phyloP scores from a whole-genome alignment of 1,139 yeast species.

The Protomyces gravidus region DNA sequence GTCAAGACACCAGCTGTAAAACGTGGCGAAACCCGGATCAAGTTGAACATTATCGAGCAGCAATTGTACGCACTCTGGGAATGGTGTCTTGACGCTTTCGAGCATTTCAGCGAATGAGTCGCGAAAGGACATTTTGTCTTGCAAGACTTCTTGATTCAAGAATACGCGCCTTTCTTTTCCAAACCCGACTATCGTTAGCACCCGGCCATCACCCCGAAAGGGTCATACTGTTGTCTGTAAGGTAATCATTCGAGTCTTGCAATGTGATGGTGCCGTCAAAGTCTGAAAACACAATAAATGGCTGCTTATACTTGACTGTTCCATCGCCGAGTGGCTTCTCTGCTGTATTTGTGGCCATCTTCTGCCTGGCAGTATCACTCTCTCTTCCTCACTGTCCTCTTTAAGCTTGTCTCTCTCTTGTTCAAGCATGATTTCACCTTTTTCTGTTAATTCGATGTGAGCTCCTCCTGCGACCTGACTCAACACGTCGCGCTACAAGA shows the following conservation, averaged over 20 bases:
- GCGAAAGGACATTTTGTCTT: conserved; percentile 63
- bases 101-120: conserved; percentile 84
- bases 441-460: background rate
- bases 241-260: conserved; percentile 47
- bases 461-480: background rate
- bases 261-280: conserved; percentile 29
- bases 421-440: too few relatives aligned
- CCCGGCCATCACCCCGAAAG: conserved; percentile 47
- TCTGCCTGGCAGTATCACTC: background rate
- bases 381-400: too few relatives aligned
- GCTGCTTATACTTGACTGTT: conserved; percentile 26
- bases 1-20: conserved; percentile 71
- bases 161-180: conserved; percentile 64
- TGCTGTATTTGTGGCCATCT: background rate
- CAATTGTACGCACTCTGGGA: conserved; percentile 72
- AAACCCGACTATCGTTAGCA: conserved; percentile 75
- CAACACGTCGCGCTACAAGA: background rate
- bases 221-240: conserved; percentile 47
- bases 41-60: conserved; percentile 53
- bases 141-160: conserved; percentile 67
- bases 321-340: conserved; percentile 24
- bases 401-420: too few relatives aligned
- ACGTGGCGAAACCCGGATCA: conserved; percentile 84
- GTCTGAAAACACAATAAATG: conserved; percentile 29
- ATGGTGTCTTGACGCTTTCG: conserved; percentile 68